phyloP scores from a whole-genome alignment of 1,284 basidiomycete species.

The Bondarzewia mesenterica region DNA sequence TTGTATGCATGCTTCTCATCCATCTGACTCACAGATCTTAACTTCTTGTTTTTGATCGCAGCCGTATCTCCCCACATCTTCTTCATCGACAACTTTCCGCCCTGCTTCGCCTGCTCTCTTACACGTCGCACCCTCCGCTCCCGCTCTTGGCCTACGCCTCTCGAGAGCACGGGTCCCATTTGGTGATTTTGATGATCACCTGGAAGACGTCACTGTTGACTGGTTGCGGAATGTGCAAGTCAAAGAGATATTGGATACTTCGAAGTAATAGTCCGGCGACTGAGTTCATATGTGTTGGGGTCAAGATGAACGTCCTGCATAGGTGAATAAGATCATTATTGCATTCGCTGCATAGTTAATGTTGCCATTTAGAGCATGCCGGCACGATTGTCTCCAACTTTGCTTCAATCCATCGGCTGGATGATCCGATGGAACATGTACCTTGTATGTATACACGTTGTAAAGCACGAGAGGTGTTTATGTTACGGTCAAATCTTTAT shows the following conservation, averaged over 20 bases:
- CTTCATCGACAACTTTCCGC: conserved; percentile 33
- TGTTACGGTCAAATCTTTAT: too few species aligned
- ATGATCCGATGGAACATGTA: too few species aligned
- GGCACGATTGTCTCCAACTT: too few species aligned
- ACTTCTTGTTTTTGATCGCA: conserved; percentile 17
- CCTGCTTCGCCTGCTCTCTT: conserved; percentile 38
- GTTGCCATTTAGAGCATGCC: too few species aligned
- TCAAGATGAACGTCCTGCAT: too few species aligned
- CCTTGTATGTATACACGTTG: too few species aligned
- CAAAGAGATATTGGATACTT: not conserved
- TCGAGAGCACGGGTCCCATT: conserved; percentile 44
- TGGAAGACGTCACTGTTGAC: conserved; percentile 61
- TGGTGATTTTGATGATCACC: conserved; percentile 72
- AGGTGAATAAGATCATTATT: too few species aligned
- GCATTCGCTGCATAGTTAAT: too few species aligned
- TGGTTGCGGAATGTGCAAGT: conserved; percentile 11
- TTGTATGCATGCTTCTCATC: conserved; percentile 31
- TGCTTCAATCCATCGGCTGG: too few species aligned
- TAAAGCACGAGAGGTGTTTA: too few species aligned
- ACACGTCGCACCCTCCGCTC: conserved; percentile 28
- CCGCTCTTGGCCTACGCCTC: conserved; percentile 39
- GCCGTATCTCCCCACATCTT: conserved; percentile 34
- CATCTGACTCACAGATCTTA: conserved; percentile 1
- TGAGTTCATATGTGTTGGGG: too few species aligned
- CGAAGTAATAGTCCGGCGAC: too few species aligned